Evolutionary conservation across 1,139 yeast genomes (phyloP).

Genomic region (Geotrichum fermentans): DNA sequence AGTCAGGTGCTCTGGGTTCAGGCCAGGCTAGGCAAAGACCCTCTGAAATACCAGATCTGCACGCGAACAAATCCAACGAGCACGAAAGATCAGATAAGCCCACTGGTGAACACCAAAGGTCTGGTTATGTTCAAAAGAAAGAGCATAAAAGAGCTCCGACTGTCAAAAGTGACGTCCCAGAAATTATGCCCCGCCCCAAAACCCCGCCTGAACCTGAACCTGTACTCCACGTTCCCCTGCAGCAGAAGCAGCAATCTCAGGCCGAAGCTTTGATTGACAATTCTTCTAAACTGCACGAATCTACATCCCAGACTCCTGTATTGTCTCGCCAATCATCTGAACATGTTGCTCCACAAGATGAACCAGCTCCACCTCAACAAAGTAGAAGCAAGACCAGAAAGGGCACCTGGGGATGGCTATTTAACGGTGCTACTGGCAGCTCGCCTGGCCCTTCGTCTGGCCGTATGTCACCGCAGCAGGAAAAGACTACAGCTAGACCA

Average conservation of each 20-base stretch:
- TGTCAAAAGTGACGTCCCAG: neutral
- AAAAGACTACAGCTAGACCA: neutral
- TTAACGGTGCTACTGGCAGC: conserved; percentile 17
- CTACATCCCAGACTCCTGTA: neutral
- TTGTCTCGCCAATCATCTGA: neutral
- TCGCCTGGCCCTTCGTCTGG: neutral
- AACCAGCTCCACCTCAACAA: neutral
- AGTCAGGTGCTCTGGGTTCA: neutral
- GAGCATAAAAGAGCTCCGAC: neutral
- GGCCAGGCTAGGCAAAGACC: neutral
- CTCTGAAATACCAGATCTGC: neutral
- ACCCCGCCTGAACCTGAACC: neutral
- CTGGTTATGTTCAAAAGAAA: too few relatives aligned
- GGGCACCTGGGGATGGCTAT: conserved; percentile 30
- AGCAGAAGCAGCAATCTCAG: neutral
- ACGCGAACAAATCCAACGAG: neutral
- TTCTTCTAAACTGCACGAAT: neutral
- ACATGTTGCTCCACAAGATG: neutral
- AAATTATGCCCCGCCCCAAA: neutral
- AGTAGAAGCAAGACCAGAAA: conserved; percentile 21
- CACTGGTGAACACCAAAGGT: neutral
- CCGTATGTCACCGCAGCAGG: conserved; percentile 2
- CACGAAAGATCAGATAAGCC: neutral
- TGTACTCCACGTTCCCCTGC: neutral
- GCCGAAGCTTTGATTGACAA: neutral